Conservation (phyloP, 1,284 basidiomycete species). For the Cryptococcus deneoformans region DNA sequence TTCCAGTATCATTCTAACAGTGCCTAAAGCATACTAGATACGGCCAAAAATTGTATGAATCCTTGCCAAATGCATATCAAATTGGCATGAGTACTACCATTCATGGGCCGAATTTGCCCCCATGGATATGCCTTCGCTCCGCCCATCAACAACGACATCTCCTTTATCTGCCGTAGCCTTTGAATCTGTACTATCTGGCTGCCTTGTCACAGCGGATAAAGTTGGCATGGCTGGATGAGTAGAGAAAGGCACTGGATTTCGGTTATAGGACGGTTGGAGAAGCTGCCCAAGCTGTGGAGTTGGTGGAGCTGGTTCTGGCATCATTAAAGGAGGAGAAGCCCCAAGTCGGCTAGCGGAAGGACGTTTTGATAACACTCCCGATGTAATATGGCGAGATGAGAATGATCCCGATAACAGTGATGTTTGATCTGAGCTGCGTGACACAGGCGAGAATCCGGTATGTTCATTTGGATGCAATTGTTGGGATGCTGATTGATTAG, state of each 20-base stretch:
- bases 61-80: no score
- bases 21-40: no score
- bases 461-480: not conserved
- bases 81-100: no score
- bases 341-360: not conserved
- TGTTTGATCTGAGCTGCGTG: conserved; percentile 8
- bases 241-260: not conserved
- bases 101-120: no score
- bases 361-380: not conserved
- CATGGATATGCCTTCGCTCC: no score
- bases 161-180: not conserved
- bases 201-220: not conserved
- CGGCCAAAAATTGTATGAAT: no score
- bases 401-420: not conserved
- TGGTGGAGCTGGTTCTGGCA: no score
- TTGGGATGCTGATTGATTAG: not conserved
- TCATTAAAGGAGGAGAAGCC: not conserved
- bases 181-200: not conserved
- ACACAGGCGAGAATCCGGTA: conserved; percentile 13
- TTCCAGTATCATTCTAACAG: no score
- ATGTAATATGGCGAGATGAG: not conserved
- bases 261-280: not conserved
- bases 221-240: conserved; percentile 1
- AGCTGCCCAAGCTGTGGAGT: not conserved
- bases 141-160: no score